phyloP scores from a whole-genome alignment of 1,139 yeast genomes.

The Hemisphaericaspora xylofermentans region DNA sequence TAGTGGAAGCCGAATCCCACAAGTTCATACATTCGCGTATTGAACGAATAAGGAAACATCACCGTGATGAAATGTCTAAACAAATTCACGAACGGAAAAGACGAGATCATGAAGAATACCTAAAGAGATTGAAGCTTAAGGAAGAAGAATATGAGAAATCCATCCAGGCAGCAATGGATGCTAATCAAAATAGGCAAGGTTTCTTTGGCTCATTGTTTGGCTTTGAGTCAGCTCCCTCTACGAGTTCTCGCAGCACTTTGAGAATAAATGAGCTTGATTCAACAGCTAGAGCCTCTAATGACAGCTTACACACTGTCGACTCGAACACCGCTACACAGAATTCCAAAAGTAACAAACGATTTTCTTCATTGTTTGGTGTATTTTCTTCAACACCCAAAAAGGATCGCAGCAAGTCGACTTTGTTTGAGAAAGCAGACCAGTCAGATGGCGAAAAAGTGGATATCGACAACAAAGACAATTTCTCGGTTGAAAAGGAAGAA shows the following conservation, averaged over 20 bases:
- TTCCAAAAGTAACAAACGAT: slow-evolving; percentile 7
- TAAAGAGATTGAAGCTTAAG: slow-evolving; percentile 35
- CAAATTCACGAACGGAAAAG: slow-evolving; percentile 43
- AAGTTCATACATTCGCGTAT: slow-evolving; percentile 41
- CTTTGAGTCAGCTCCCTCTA: slow-evolving; percentile 2
- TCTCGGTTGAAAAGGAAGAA: background rate
- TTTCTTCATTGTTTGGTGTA: slow-evolving; percentile 10
- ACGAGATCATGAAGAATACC: slow-evolving; percentile 40
- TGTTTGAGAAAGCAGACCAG: slow-evolving; percentile 5
- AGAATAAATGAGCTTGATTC: background rate
- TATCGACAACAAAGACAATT: background rate
- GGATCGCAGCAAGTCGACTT: slow-evolving; percentile 4
- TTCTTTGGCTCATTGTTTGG: slow-evolving; percentile 12
- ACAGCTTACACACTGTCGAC: slow-evolving; percentile 8
- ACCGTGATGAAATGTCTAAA: slow-evolving; percentile 37
- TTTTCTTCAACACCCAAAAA: slow-evolving; percentile 8
- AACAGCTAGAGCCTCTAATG: slow-evolving; percentile 5
- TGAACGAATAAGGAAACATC: slow-evolving; percentile 39
- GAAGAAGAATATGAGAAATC: slow-evolving; percentile 39
- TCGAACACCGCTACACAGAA: slow-evolving; percentile 4
- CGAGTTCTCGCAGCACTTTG: background rate
- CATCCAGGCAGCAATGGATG: slow-evolving; percentile 4
- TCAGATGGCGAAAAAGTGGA: background rate
- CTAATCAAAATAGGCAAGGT: slow-evolving; percentile 5
- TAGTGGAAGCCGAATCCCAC: slow-evolving; percentile 40